A percentile compares a stretch with the other conserved stretches of the same genome.
Conservation (phyloP, 2,329 filamentous ascomycete species). For the Neofusicoccum cordaticola region DNA sequence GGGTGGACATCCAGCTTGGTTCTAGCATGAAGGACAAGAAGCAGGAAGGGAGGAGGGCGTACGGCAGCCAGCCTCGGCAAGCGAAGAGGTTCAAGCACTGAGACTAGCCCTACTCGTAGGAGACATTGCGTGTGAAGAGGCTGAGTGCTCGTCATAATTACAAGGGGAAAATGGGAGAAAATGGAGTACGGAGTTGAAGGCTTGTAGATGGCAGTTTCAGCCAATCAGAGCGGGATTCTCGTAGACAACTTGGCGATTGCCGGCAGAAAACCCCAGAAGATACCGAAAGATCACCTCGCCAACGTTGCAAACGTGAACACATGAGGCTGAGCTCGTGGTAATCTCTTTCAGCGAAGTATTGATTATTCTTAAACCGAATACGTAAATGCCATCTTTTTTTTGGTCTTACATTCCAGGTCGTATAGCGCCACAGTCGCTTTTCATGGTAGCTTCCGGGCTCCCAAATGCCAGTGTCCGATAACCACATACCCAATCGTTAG, state of each 20-base stretch:
- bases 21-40: slow-evolving; percentile 74
- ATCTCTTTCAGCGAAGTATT: neutral
- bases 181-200: slow-evolving; percentile 2
- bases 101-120: neutral
- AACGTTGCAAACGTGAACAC: neutral
- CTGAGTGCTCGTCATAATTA: neutral
- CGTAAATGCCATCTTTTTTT: too few species aligned
- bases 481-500: neutral
- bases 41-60: slow-evolving; percentile 62
- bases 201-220: neutral
- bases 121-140: neutral
- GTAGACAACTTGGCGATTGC: neutral
- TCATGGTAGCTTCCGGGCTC: neutral
- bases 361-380: neutral
- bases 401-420: too few species aligned
- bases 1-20: slow-evolving; percentile 75
- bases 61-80: slow-evolving; percentile 76
- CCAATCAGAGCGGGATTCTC: neutral
- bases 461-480: neutral
- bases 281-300: neutral
- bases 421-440: neutral
- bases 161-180: neutral
- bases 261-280: neutral
- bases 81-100: slow-evolving; percentile 40
- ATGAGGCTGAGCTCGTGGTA: neutral